Percentiles rank a stretch among this genome's conserved stretches.
Conservation (phyloP, 441 rosid species). For the Pelargonium cotyledonis region DNA sequence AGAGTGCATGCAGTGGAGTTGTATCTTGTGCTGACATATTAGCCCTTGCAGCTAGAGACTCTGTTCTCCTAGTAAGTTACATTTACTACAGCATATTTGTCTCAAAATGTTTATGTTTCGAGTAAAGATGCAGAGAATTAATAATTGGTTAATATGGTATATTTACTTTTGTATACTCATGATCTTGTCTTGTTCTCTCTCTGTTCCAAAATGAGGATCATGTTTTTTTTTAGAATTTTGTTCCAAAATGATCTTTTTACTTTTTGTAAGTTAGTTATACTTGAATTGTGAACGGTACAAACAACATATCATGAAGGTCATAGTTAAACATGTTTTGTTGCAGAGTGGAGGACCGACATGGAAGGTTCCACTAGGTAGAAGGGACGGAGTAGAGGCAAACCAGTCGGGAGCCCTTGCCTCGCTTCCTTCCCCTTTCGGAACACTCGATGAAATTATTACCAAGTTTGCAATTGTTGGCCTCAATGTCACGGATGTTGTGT, state of each 20-base stretch:
- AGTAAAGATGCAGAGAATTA: too few relatives aligned
- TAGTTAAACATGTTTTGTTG: constrained; percentile 5
- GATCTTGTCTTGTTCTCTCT: too few relatives aligned
- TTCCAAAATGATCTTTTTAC: too few relatives aligned
- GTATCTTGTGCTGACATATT: constrained; percentile 68
- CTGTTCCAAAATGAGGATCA: too few relatives aligned
- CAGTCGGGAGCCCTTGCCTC: constrained; percentile 20
- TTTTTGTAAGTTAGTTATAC: too few relatives aligned
- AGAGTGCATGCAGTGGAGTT: constrained; percentile 41
- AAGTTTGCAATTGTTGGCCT: constrained; percentile 36
- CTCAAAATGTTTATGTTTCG: not conserved
- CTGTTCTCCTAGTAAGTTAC: constrained; percentile 41
- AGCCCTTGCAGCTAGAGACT: constrained; percentile 50
- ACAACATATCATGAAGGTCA: not conserved
- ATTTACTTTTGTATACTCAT: too few relatives aligned
- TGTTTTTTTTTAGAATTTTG: too few relatives aligned
- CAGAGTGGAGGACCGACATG: constrained; percentile 56
- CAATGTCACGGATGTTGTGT: constrained; percentile 31
- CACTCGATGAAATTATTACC: constrained; percentile 20
- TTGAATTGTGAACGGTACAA: too few relatives aligned
- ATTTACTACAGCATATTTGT: not conserved
- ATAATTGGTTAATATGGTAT: too few relatives aligned
- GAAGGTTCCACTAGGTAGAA: constrained; percentile 39
- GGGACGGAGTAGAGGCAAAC: constrained; percentile 33
- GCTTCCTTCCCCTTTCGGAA: constrained; percentile 35